Conservation (phyloP, 2,329 filamentous ascomycete genomes). For the Dryadomyces quercivorus region DNA sequence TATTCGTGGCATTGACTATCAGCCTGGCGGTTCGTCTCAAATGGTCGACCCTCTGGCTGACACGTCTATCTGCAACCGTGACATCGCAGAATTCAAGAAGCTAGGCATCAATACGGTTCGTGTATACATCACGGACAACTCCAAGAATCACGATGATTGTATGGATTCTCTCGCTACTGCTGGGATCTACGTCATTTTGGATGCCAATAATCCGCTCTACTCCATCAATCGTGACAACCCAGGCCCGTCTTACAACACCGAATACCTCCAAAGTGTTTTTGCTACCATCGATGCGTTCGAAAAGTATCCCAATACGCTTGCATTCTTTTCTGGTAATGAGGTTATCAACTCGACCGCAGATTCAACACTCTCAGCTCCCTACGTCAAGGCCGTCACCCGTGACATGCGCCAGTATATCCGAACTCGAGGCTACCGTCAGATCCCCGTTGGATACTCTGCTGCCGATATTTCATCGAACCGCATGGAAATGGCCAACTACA, state of each 20-base stretch:
- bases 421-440: slow-evolving; percentile 45
- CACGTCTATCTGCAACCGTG: slow-evolving; percentile 56
- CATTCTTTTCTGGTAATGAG: slow-evolving; percentile 76
- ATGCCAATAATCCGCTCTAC: slow-evolving; percentile 83
- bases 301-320: slow-evolving; percentile 75
- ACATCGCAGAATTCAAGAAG: slow-evolving; percentile 71
- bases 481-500: slow-evolving; percentile 75
- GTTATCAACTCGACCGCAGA: slow-evolving; percentile 57
- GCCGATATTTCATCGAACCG: slow-evolving; percentile 81
- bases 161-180: slow-evolving; percentile 72
- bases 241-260: slow-evolving; percentile 70
- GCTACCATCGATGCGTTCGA: slow-evolving; percentile 77
- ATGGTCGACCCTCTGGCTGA: slow-evolving; percentile 67
- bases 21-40: slow-evolving; percentile 45
- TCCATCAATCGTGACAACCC: slow-evolving; percentile 71
- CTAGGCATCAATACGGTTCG: slow-evolving; percentile 85
- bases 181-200: slow-evolving; percentile 83
- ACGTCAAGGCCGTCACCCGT: slow-evolving; percentile 67
- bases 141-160: slow-evolving; percentile 66
- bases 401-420: slow-evolving; percentile 63
- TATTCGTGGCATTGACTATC: slow-evolving; percentile 49
- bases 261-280: slow-evolving; percentile 75
- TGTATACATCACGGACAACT: slow-evolving; percentile 89
- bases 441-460: slow-evolving; percentile 65
- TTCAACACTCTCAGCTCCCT: slow-evolving; percentile 55